Conservation (phyloP, 2,329 filamentous ascomycete species). For the Grosmannia huntii region DNA sequence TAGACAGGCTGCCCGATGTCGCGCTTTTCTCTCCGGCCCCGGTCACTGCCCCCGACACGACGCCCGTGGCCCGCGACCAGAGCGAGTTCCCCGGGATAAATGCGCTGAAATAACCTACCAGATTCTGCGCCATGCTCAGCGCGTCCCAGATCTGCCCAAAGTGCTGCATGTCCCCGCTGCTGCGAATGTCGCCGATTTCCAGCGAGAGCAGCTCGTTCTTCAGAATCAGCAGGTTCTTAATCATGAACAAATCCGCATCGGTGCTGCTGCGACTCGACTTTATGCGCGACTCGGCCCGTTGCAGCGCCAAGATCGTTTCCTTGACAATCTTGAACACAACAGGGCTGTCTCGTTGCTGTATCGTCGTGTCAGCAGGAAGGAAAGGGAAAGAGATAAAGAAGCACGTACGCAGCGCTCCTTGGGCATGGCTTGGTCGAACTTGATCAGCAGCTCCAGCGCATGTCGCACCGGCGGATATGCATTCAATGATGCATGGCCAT, state of each 20-base stretch:
- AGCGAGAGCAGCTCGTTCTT: constrained; percentile 95
- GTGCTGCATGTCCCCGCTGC: constrained; percentile 39
- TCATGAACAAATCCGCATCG: constrained; percentile 81
- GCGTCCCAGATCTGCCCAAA: constrained; percentile 54
- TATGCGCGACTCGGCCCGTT: constrained; percentile 61
- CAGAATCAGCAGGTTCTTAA: constrained; percentile 86
- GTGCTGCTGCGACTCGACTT: constrained; percentile 44
- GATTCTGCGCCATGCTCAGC: constrained; percentile 39
- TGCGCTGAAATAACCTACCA: constrained; percentile 45
- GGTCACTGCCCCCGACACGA: background rate
- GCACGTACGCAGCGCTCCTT: constrained; percentile 45
- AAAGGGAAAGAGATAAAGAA: background rate
- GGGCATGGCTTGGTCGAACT: constrained; percentile 53
- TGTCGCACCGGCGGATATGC: constrained; percentile 45
- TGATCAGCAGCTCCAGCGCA: constrained; percentile 43
- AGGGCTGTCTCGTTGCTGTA: constrained; percentile 37
- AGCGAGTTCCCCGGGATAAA: constrained; percentile 41
- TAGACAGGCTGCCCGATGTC: constrained; percentile 7
- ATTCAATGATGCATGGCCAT: constrained; percentile 38
- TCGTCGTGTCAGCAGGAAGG: too few relatives aligned
- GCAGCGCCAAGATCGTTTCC: constrained; percentile 74
- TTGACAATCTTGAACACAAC: constrained; percentile 64
- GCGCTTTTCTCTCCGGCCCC: background rate
- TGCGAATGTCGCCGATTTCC: constrained; percentile 65
- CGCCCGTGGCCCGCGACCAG: constrained; percentile 24